Base-by-base conservation (phyloP, 2,329 filamentous ascomycete genomes). In the Phaeosphaeriaceae sp. region DNA sequence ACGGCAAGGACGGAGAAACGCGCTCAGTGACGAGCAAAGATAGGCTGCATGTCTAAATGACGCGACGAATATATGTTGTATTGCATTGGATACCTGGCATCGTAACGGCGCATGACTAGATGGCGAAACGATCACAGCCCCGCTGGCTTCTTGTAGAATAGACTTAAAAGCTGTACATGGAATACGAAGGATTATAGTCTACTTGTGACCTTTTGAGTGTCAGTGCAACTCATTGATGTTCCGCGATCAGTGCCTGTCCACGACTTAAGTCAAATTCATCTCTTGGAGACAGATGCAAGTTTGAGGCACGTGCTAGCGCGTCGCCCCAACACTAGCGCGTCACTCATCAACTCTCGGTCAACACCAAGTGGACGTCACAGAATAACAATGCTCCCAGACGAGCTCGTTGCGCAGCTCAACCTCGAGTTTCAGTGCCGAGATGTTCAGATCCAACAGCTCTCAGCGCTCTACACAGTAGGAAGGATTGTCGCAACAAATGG, bases 391-490 rank as follows among this genome's bases (percentile, higher is more conserved):
- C 62, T 79, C 7, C 77, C 77, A 19, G 75, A 76, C 48, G 69
- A 77, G 36, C 65, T 76, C 27, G 62, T 77, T 49, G 59, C 68
- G 21, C 63, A 75, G n/a, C 63, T 83, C 5, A 73, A 73, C 40
- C 51, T 65, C 1, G 70, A 74, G 33, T 82, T 75, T 41, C 76
- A 76, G 13, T 81, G 80, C 56, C 75, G 84, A 31, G 80, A 83
- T 22, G 65, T 72, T n/a, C 83, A 84, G 56, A 75, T 85, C 9
- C 76, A 74, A 36, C 79, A 81, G 56, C 75, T 86, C 0, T 68
- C 76, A 7, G 76, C 79, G 7, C 70, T 85, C 2, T 77, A 82
- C 45, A 77, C 78, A 40, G 82, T 84, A 66, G 33, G 77, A 56
- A 3, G 2, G 1, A 11, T 15, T n/a, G 20, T 13, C 20, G 19